Evolutionary conservation across 805 yeast genomes (phyloP), one percentile per base, ranked within the genome.

Genomic region (Cyberlindnera mycetangii): DNA sequence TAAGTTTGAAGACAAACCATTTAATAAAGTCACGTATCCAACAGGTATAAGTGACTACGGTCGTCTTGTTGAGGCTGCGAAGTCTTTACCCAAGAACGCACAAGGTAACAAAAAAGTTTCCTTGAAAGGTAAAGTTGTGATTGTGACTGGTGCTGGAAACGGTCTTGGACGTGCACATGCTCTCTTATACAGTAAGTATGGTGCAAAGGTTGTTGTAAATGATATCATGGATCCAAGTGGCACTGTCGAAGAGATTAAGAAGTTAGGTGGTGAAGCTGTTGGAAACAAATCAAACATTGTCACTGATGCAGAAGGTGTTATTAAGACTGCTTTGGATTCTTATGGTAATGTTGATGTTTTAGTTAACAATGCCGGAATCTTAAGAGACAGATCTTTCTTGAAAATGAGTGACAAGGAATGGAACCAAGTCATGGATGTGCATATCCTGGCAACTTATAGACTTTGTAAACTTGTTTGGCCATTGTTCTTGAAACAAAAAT

Each of bases 81-180:
- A 70, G 37, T 62, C 69, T 37, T 67, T 83, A 49, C 78, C 85
- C 12, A 49, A 75, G 18, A 78, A 78, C 58, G 78, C 78, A 52
- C 87, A 83, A 60, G 84, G 85, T 7, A 48, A 68, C 6, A 69
- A 70, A 42, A 65, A 71, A 19, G 73, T 85, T 37, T 79, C 89
- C 22, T 70, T 92, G 62, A 80, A 79, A 61, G 89, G 74, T 55
- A 87, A 86, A 68, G 97, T 92, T 45, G 97, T 89, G 28, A 76
- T 92, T 47, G 79, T 92, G 44, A 92, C 98, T 15, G 99, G 99
- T 51, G 90, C 97, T 33, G 97, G 97, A 51, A 83, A 86, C 39
- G 99, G 99, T 37, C 75, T 92, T 56, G 99, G 99, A 50, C 81
- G 84, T 62, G 85, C 89, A 47, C 95, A 92, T 68, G 96, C 98